Conservation (phyloP, 495 filamentous ascomycete genomes). For the Aspergillus wentii region DNA sequence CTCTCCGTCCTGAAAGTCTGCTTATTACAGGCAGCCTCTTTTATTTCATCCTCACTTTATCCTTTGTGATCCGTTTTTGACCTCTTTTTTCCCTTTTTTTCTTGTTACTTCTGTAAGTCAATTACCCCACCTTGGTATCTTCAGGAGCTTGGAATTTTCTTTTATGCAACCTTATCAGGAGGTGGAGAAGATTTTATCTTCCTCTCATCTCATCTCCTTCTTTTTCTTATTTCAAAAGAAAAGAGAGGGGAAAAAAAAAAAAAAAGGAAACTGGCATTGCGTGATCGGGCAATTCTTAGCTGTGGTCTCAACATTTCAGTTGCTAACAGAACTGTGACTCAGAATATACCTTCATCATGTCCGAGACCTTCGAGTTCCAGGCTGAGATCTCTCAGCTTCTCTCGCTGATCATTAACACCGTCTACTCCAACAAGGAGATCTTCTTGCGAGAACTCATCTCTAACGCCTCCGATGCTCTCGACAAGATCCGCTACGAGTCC, state of each 20-base stretch:
- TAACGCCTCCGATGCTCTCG: conserved; percentile 95
- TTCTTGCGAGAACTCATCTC: conserved; percentile 97
- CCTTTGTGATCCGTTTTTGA: no score
- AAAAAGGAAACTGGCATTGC: background rate
- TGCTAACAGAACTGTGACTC: conserved; percentile 2
- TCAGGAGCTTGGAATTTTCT: no score
- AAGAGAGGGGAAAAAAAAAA: background rate
- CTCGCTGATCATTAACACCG: conserved; percentile 98
- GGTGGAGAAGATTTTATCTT: no score
- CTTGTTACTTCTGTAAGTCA: no score
- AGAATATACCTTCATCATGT: conserved; percentile 65
- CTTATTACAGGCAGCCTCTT: no score
- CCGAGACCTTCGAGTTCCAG: conserved; percentile 99
- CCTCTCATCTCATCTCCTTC: conserved; percentile 4
- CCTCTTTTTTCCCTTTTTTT: no score
- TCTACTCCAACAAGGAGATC: conserved; percentile 99
- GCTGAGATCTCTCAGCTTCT: conserved; percentile 99
- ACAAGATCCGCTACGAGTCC: conserved; percentile 99
- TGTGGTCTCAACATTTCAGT: no score
- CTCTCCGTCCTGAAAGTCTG: no score
- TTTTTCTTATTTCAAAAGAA: conserved; percentile 5
- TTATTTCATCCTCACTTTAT: no score
- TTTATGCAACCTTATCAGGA: no score
- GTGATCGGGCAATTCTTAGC: no score
- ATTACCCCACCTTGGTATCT: no score